Base-by-base conservation (phyloP, 805 yeast species). In the Lachancea cidri region DNA sequence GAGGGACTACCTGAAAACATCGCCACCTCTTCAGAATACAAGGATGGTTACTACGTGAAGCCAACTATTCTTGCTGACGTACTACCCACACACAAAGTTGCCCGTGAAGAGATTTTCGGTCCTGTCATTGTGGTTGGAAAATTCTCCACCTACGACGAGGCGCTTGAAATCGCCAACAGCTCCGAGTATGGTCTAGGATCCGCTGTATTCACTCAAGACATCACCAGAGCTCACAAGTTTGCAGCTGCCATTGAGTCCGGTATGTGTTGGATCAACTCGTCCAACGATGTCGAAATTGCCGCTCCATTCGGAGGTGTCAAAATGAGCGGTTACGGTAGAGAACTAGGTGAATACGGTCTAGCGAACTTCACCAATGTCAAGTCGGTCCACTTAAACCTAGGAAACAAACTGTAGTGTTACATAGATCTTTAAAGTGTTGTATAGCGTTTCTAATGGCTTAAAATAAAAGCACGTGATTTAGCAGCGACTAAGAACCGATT, bases 271-370 rank as follows among this genome's bases (percentile, higher is more conserved):
- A 70, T 77, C 52, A 78, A 78, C 60, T 70, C 79, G 1, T 75
- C 76, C 48, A 77, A 77, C 54, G 79, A 75, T 45, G 69, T 73
- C 8, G 77, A 76, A 50, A 64, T 70, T 39, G 73, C 73, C 57
- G 66, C 75, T 46, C 86, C 86, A 40, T 81, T 81, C 48, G 86
- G 86, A 36, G 86, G 86, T 56, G 79, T 77, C 29, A 81, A 81
- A 60, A 67, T 72, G 72, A 69, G 77, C 56, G 86, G 86, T 52
- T 67, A 77, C 42, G 84, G 85, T 36, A 71, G 85, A 59, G 86
- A 81, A 60, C 66, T 80, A 44, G 86, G 86, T 29, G 74, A 76
- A 47, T 76, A 79, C 51, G 85, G 84, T n/a, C 59, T 80, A 41
- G 67, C 68, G 32, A 70, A 73, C 57, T 81, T 78, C 62, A 79